Evolutionary conservation across 495 filamentous ascomycete species (phyloP), one percentile per base, ranked within the genome.

Genomic region (Trichoderma erinaceum): DNA sequence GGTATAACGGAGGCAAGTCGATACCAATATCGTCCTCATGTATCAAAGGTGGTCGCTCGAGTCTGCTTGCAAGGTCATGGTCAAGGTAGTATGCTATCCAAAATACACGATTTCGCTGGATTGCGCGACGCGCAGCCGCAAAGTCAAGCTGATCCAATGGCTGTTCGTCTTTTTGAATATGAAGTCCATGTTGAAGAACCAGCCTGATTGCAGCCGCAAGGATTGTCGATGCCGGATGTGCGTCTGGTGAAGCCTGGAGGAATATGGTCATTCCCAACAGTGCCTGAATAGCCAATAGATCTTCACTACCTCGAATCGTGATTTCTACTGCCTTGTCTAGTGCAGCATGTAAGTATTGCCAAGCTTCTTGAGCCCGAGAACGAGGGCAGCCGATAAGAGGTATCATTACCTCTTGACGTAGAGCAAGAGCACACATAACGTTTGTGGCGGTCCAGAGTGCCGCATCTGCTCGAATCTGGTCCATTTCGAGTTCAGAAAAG

Each of bases 231-330:
- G 50, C 50, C n/a, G 50, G 18, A n/a, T 56, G 50, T 23, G 50
- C 50, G 21, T 56, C 50, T 56, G 50, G 50, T 11, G 50, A n/a
- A 23, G 50, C 4, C n/a, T 56, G 50, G 8, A 56, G 50, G n/a
- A 56, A 56, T n/a, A 56, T 56, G 50, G 50, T 23, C 50, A 56
- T 56, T 56, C 50, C 50, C 25, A 56, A 4, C 50, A 56, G 50
- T 25, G 50, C 50, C 25, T 56, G 50, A 25, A 56, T 56, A 11
- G 50, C 50, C 4, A 56, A n/a, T 1, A 56, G 50, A 11, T 56
- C 50, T 3, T 56, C n/a, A n/a, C 50, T 56, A 4, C 50, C 50
- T 11, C 50, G 50, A 25, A 56, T 25, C 2, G 50, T 56, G n/a
- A 56, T 16, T 25, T 56, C 50, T n/a, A 56, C 50, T 4, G 50